A percentile compares a stretch with the other conserved stretches of the same genome.
These are phyloP conservation scores for Lumnitzera littorea DNA, from an alignment of 345 rosid species.

Conservation along the genomic window DNA sequence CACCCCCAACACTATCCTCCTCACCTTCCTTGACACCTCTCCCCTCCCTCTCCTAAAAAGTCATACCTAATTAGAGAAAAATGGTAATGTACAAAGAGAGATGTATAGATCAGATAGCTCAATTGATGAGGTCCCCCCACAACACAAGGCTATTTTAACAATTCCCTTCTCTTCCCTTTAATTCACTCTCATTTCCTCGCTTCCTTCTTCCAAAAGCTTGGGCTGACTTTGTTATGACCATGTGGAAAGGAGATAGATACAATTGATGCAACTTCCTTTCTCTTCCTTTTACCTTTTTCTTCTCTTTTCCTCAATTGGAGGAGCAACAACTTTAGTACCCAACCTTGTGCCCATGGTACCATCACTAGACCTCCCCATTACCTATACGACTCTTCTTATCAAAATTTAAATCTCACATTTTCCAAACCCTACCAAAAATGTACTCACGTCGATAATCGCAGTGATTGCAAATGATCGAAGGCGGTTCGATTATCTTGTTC, in stretches of 20 bases:
- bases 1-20: slow-evolving; percentile 12
- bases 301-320: slow-evolving; percentile 14
- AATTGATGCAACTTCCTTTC: background rate
- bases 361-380: slow-evolving; percentile 11
- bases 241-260: background rate
- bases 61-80: slow-evolving; percentile 43
- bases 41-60: slow-evolving; percentile 14
- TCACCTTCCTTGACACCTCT: background rate
- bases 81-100: slow-evolving; percentile 31
- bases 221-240: background rate
- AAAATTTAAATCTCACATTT: no score
- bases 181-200: background rate
- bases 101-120: slow-evolving; percentile 15
- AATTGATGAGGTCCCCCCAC: slow-evolving; percentile 19
- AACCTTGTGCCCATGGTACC: slow-evolving; percentile 9
- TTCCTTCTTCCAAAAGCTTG: slow-evolving; percentile 11
- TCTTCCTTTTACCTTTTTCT: background rate
- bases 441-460: slow-evolving; percentile 8
- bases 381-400: no score
- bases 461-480: slow-evolving; percentile 11
- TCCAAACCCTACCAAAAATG: background rate
- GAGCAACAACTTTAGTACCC: slow-evolving; percentile 14
- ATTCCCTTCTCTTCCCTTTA: background rate
- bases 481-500: slow-evolving; percentile 23
- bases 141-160: background rate